phyloP scores from a whole-genome alignment of 2,329 filamentous ascomycete species.

The Teratosphaeria destructans region DNA sequence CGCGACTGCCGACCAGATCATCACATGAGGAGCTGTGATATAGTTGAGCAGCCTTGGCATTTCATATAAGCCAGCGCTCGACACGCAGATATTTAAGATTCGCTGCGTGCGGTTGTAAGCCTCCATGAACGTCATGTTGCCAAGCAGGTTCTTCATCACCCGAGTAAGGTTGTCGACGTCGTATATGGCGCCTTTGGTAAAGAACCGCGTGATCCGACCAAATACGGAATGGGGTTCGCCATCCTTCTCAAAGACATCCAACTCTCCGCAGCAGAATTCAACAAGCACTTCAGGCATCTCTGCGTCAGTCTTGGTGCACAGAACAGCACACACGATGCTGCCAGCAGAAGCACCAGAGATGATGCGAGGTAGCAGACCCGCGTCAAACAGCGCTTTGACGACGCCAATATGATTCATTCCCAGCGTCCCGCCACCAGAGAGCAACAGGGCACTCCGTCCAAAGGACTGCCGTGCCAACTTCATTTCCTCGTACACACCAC shows the following conservation, averaged over 20 bases:
- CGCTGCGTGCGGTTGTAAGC: constrained; percentile 77
- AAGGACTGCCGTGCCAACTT: constrained; percentile 83
- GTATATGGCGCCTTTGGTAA: constrained; percentile 61
- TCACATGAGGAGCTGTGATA: constrained; percentile 83
- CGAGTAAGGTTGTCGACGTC: constrained; percentile 72
- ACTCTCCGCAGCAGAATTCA: constrained; percentile 60
- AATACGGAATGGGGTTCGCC: constrained; percentile 52
- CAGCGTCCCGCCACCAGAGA: constrained; percentile 87
- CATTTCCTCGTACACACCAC: constrained; percentile 45
- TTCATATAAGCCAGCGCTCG: constrained; percentile 62
- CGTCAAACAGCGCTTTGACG: constrained; percentile 73
- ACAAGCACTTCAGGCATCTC: constrained; percentile 75
- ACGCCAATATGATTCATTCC: constrained; percentile 84
- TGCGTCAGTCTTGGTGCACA: constrained; percentile 77
- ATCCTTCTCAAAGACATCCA: constrained; percentile 50
- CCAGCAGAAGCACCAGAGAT: constrained; percentile 87
- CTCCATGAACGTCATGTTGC: constrained; percentile 86
- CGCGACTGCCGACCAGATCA: constrained; percentile 63
- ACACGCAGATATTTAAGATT: constrained; percentile 84
- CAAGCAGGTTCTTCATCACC: constrained; percentile 74
- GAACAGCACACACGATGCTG: constrained; percentile 71
- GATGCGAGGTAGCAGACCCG: constrained; percentile 74
- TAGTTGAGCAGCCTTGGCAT: constrained; percentile 84
- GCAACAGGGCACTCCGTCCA: constrained; percentile 71
- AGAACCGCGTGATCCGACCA: constrained; percentile 55